Evolutionary conservation across 1,139 yeast genomes (phyloP), one percentile per base, ranked within the genome.

Genomic region (Zygoascus meyerae): DNA sequence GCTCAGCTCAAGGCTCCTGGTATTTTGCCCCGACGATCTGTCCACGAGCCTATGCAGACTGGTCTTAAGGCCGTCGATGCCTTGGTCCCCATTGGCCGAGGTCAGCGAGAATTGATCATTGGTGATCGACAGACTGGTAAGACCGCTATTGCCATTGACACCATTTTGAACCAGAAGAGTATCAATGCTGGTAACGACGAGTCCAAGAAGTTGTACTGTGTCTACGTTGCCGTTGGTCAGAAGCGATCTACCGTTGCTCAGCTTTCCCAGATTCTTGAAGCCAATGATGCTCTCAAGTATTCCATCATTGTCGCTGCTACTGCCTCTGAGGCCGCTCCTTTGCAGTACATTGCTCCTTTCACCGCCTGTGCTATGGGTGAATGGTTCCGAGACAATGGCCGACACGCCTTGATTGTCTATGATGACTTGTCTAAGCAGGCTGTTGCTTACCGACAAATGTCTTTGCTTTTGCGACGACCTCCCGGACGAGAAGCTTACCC

Each of bases 61-160:
- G 99, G 98, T 83, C 86, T 92, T 70, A 92, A 94, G 82, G 84
- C 97, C 57, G 97, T 92, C 65, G 99, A 92, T 72, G 95, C 98
- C 69, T 84, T 92, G 69, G 99, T 92, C 73, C 98, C 98, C 74
- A 76, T 92, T 67, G 98, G 98, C 71, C 94, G 98, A 85, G 98
- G 98, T 72, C 98, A 92, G 79, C 94, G 98, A 86, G 98, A 92
- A 80, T 79, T 92, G 86, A 92, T 92, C 70, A 92, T 92, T 71
- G 98, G 98, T 84, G 98, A 92, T 75, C 92, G 98, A 83, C 98
- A 92, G 80, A 92, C 98, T 65, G 98, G 98, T 85, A 92, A 92
- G 82, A 92, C 98, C 69, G 97, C 97, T 60, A 96, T 92, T 65
- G 98, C 97, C 65, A 74, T 92, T 66, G 98, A 92, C 76, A 83